Conservation (phyloP, 23 red algal species). For the Rhodosorus marinus region DNA sequence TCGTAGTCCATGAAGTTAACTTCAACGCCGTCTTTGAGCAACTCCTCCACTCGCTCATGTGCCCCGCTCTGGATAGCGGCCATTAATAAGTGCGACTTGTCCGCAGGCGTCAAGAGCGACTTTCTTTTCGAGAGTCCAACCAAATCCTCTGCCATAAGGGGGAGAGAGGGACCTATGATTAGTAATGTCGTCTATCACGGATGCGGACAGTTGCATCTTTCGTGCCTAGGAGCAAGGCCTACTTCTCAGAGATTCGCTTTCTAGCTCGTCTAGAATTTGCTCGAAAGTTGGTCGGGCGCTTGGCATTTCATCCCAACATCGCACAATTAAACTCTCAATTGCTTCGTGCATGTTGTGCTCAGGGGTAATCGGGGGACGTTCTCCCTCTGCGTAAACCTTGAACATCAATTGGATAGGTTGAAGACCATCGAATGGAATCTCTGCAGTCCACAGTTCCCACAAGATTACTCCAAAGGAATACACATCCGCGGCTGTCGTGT, state of each 20-base stretch:
- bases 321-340: slow-evolving; percentile 36
- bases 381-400: slow-evolving; percentile 46
- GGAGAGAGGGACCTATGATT: too few relatives aligned
- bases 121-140: too few relatives aligned
- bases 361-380: slow-evolving; percentile 38
- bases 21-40: slow-evolving; percentile 45
- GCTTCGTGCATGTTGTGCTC: slow-evolving; percentile 19
- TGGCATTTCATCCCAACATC: slow-evolving; percentile 55
- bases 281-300: slow-evolving; percentile 58
- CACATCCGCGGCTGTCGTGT: slow-evolving; percentile 67
- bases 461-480: slow-evolving; percentile 94
- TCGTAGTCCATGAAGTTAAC: slow-evolving; percentile 73
- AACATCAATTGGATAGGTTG: slow-evolving; percentile 94
- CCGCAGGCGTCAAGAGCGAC: slow-evolving; percentile 5
- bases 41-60: slow-evolving; percentile 4
- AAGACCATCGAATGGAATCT: slow-evolving; percentile 57
- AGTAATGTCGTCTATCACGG: neutral
- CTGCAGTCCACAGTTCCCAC: slow-evolving; percentile 66
- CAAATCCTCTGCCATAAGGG: too few relatives aligned
- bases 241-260: slow-evolving; percentile 9
- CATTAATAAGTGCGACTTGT: slow-evolving; percentile 42
- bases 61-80: slow-evolving; percentile 44
- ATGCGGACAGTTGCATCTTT: neutral
- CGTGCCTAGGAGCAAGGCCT: slow-evolving; percentile 3
- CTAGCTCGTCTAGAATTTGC: slow-evolving; percentile 50